These are phyloP conservation scores for Stephania japonica DNA, from an alignment of 164 flowering plant species.

Conservation along the genomic window DNA sequence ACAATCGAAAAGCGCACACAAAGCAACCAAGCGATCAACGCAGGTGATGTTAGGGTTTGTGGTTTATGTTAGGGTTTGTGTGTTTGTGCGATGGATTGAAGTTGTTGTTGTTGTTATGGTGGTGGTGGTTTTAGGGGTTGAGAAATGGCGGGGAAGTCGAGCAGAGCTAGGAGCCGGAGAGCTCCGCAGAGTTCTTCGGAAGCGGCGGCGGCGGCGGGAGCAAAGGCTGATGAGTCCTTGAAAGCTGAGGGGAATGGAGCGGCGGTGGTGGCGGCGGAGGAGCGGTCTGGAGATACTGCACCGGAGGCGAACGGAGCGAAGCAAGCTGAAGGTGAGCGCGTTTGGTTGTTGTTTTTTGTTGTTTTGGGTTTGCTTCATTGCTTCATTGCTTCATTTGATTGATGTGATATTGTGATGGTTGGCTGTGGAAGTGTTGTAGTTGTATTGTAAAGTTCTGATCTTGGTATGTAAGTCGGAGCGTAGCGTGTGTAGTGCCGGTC, in stretches of 20 bases:
- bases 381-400: neutral
- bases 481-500: neutral
- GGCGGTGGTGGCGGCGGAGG: neutral
- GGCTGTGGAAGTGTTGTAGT: neutral
- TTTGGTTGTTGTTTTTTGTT: no score
- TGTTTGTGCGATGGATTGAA: neutral
- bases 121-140: conserved; percentile 6
- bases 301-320: conserved; percentile 15
- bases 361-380: neutral
- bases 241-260: conserved; percentile 35
- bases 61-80: neutral
- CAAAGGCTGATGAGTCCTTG: conserved; percentile 25
- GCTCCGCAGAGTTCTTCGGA: conserved; percentile 35
- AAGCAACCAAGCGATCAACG: neutral
- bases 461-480: neutral
- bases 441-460: neutral
- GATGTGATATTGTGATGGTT: neutral
- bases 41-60: neutral
- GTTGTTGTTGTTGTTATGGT: conserved; percentile 3
- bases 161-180: conserved; percentile 49
- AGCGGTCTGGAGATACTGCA: conserved; percentile 3
- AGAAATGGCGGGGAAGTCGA: conserved; percentile 86
- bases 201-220: conserved; percentile 21
- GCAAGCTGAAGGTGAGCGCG: conserved; percentile 23
- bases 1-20: neutral